Base-by-base conservation (phyloP, 2,329 filamentous ascomycete species). In the Aspergillus ochraceoroseus region DNA sequence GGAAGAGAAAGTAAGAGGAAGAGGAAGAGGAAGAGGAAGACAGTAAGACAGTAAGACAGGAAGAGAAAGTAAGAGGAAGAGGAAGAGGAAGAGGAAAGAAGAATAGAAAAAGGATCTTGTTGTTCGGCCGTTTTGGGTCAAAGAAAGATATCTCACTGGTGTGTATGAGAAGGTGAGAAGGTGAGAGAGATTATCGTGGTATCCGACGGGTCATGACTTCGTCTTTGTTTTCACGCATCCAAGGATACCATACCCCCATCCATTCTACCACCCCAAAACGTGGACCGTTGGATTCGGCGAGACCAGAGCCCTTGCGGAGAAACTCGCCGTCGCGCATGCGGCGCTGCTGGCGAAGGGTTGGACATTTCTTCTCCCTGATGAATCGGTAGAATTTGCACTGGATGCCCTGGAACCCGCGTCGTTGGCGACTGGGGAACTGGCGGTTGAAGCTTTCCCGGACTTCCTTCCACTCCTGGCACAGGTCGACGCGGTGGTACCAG, bases 311-410 rank as follows among this genome's bases (percentile, higher is more conserved):
- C 33, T 63, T 58, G 3, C 61, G 54, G 28, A 67, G 53, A 32
- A 65, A 65, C 41, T 65, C 62, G n/a, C 60, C 62, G 51, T 64
- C 63, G 5, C 60, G 63, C 56, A 64, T 59, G 3, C 62, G 57
- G 12, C 62, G 51, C 49, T 71, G 68, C 44, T 68, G 62, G 20
- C 70, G 60, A 11, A 72, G 52, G 5, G 68, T 70, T 1, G 66
- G 66, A 45, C 69, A 66, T 31, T 63, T 64, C 48, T 70, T 65
- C 39, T 66, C 62, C 43, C 64, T 65, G 41, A 72, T 67, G 41
- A 70, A 64, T n/a, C 70, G 66, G 51, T 73, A 73, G 50, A 70
- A 72, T 46, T 70, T 70, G 61, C 70, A 73, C 52, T 72, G 69
- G 13, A 73, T 68, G 0, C 70, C 70, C 44, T 67, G 63, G 51